A percentile compares a stretch with the other conserved stretches of the same genome.
These are phyloP conservation scores for Closterium sp. DNA, from an alignment of 139 green algal species.

Conservation along the genomic window DNA sequence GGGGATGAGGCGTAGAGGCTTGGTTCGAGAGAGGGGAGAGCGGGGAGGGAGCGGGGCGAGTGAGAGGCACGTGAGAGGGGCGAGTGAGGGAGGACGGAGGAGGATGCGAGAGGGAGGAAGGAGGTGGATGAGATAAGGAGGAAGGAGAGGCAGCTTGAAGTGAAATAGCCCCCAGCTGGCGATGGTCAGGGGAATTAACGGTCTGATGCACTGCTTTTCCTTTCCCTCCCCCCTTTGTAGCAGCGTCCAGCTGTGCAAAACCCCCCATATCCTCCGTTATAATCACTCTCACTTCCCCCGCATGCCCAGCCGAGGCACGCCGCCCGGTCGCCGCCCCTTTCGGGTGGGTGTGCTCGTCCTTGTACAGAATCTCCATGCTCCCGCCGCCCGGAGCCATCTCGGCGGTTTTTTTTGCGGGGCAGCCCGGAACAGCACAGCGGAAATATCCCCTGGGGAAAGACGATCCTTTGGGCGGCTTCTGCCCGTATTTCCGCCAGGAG, in stretches of 20 bases:
- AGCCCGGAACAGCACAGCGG: slow-evolving; percentile 85
- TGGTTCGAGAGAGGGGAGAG: neutral
- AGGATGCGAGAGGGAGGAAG: neutral
- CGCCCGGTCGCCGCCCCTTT: neutral
- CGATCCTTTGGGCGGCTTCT: slow-evolving; percentile 93
- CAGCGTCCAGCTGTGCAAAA: neutral
- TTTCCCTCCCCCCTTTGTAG: neutral
- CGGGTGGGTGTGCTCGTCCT: slow-evolving; percentile 43
- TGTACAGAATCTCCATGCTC: slow-evolving; percentile 17
- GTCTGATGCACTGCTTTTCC: neutral
- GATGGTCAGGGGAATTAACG: neutral
- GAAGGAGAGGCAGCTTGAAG: neutral
- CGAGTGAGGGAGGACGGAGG: neutral
- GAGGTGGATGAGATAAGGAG: neutral
- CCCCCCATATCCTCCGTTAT: slow-evolving; percentile 4
- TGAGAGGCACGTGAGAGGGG: neutral
- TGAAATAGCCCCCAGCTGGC: neutral
- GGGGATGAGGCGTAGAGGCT: neutral
- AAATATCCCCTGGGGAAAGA: slow-evolving; percentile 87
- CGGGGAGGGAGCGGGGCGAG: neutral
- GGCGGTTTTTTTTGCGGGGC: slow-evolving; percentile 52
- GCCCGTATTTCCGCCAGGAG: slow-evolving; percentile 91
- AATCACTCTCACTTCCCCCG: neutral
- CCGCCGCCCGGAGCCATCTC: slow-evolving; percentile 9
- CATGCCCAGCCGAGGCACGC: neutral